Evolutionary conservation across 768 basidiomycete genomes (phyloP), one percentile per base, ranked within the genome.

Genomic region (Asterophora parasitica): DNA sequence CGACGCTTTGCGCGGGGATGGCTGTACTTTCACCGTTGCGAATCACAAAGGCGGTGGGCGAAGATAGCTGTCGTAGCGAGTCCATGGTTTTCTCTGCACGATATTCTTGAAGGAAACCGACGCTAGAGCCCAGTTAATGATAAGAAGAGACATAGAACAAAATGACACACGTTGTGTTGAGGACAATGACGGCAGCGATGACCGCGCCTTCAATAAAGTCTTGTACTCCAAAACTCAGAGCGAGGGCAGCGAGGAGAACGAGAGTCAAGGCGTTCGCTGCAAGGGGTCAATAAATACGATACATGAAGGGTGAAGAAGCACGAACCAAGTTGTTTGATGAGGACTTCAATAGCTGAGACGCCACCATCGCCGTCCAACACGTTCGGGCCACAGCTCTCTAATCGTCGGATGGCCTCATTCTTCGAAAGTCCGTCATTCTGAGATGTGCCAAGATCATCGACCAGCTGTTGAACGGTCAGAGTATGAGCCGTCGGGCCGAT

Each of bases 121-220:
- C 69, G 19, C 64, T 67, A 16, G 49, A 27, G n/a, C 3, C 23
- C 4, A 23, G 15, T 17, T 15, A 17, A 33, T 33, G 49, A 33
- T 23, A 40, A 39, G 12, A 41, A 32, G 15, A n/a, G 12, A 7
- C 23, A 5, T 4, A n/a, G 32, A 20, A 8, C 11, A 32, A 8
- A 40, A 11, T 11, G 32, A 40, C 65, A 9, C 48, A 69, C 70
- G 63, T 61, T 1, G 68, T 70, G 52, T 77, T 77, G 30, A 74
- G 58, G 17, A 67, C 58, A 20, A 73, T 67, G 34, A 75, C 68
- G 23, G 67, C 71, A n/a, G 70, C 71, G 40, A 77, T 73, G 8
- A 77, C 74, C 27, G 72, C 76, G 5, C 74, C 76, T 58, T 75
- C 73, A 45, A 80, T 72, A 58, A 69, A 82, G 42, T 76, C 75